Evolutionary conservation across 495 filamentous ascomycete genomes (phyloP).

Genomic region (Hypoxylon lienhwacheense): DNA sequence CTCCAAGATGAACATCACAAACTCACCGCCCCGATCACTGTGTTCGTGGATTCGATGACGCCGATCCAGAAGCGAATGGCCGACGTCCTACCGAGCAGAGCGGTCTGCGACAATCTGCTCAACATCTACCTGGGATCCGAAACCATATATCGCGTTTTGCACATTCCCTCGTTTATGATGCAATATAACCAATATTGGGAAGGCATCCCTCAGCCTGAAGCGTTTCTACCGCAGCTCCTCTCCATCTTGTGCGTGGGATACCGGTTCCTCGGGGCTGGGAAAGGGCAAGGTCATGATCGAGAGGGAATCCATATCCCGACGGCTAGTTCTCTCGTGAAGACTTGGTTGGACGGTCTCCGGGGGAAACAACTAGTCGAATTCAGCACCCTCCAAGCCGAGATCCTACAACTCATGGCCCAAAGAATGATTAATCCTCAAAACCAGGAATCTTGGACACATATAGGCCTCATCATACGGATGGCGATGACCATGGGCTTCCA

Average conservation of each 20-base stretch:
- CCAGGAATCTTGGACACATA: slow-evolving; percentile 43
- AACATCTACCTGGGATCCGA: slow-evolving; percentile 52
- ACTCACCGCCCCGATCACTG: slow-evolving; percentile 39
- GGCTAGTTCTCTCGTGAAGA: slow-evolving; percentile 43
- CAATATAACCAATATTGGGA: slow-evolving; percentile 52
- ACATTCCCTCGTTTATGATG: slow-evolving; percentile 48
- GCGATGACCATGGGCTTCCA: slow-evolving; percentile 50
- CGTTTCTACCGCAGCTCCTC: slow-evolving; percentile 51
- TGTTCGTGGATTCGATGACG: slow-evolving; percentile 45
- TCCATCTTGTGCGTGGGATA: slow-evolving; percentile 43
- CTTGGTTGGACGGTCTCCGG: slow-evolving; percentile 43
- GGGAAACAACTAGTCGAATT: slow-evolving; percentile 45
- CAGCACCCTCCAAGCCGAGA: slow-evolving; percentile 42
- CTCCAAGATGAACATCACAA: slow-evolving; percentile 41
- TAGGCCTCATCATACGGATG: slow-evolving; percentile 46
- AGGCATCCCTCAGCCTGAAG: slow-evolving; percentile 29
- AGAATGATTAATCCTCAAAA: slow-evolving; percentile 41
- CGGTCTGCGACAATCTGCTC: slow-evolving; percentile 44
- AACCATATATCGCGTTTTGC: slow-evolving; percentile 54
- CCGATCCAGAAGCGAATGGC: slow-evolving; percentile 48
- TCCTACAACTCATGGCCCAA: slow-evolving; percentile 43
- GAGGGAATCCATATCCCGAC: slow-evolving; percentile 46
- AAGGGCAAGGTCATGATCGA: slow-evolving; percentile 35
- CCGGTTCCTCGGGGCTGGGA: slow-evolving; percentile 36
- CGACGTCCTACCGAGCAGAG: slow-evolving; percentile 41